Evolutionary conservation across 257 asterid species (phyloP).

Genomic region (Coffea canephora): DNA sequence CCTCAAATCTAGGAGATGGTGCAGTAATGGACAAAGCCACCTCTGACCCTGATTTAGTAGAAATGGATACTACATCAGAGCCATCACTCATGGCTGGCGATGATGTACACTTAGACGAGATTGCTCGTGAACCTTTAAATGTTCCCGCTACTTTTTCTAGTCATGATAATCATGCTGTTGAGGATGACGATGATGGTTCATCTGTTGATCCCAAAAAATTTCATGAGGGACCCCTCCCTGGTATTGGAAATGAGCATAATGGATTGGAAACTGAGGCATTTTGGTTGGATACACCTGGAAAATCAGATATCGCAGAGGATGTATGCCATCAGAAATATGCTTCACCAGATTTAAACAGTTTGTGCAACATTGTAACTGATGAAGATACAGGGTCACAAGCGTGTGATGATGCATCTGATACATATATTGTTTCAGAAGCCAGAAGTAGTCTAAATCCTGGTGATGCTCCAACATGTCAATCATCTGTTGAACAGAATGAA

Average conservation of each 20-base stretch:
- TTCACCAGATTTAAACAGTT: constrained; percentile 18
- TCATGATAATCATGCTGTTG: constrained; percentile 23
- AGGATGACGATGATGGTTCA: constrained; percentile 21
- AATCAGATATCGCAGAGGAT: constrained; percentile 36
- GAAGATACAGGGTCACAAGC: constrained; percentile 34
- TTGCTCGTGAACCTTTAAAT: constrained; percentile 27
- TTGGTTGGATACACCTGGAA: constrained; percentile 27
- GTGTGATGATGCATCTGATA: constrained; percentile 18
- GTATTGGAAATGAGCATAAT: constrained; percentile 30
- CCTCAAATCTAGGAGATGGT: constrained; percentile 21
- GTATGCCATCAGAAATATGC: constrained; percentile 31
- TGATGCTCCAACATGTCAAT: constrained; percentile 26
- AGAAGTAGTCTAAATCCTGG: constrained; percentile 25
- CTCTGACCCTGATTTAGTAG: constrained; percentile 26
- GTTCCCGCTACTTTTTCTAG: constrained; percentile 26
- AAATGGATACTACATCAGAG: constrained; percentile 26
- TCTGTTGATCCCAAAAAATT: constrained; percentile 26
- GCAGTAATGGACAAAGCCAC: constrained; percentile 27
- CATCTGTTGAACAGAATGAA: constrained; percentile 36
- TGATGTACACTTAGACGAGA: constrained; percentile 26
- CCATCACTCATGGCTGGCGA: constrained; percentile 7
- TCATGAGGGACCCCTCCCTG: constrained; percentile 32
- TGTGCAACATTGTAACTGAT: constrained; percentile 14
- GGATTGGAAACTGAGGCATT: constrained; percentile 29
- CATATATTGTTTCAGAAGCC: constrained; percentile 26